Evolutionary conservation across 768 basidiomycete genomes (phyloP).

Genomic region (Podaxis sp.): DNA sequence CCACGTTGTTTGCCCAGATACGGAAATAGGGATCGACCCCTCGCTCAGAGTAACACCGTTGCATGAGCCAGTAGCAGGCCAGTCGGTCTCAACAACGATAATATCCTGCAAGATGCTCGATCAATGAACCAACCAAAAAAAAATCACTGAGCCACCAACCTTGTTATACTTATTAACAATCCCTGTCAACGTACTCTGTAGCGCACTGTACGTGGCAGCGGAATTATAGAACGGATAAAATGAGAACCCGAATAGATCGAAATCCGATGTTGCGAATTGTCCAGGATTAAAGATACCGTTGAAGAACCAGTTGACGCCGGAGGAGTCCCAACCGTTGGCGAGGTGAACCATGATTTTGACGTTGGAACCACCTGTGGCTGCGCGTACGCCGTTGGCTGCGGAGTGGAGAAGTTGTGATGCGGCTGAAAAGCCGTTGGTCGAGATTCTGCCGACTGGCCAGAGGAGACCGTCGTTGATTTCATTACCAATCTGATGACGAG

Average conservation of each 20-base stretch:
- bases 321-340: slow-evolving; percentile 57
- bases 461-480: slow-evolving; percentile 64
- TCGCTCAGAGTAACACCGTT: slow-evolving; percentile 41
- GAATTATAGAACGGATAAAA: slow-evolving; percentile 65
- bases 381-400: slow-evolving; percentile 49
- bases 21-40: slow-evolving; percentile 40
- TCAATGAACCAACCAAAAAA: background rate
- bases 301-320: slow-evolving; percentile 44
- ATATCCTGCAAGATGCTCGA: slow-evolving; percentile 30
- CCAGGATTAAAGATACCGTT: slow-evolving; percentile 49
- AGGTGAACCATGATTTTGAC: slow-evolving; percentile 54
- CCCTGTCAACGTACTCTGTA: slow-evolving; percentile 46
- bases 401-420: slow-evolving; percentile 60
- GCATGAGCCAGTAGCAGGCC: slow-evolving; percentile 42
- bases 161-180: slow-evolving; percentile 46
- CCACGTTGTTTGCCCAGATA: slow-evolving; percentile 51
- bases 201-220: slow-evolving; percentile 46
- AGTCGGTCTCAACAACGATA: slow-evolving; percentile 63
- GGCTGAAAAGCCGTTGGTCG: slow-evolving; percentile 44
- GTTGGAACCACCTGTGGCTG: slow-evolving; percentile 32
- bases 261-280: slow-evolving; percentile 40
- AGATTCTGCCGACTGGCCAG: slow-evolving; percentile 56
- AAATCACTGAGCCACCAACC: slow-evolving; percentile 21
- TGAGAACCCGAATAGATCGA: slow-evolving; percentile 60
- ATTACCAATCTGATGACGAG: slow-evolving; percentile 49